Evolutionary conservation across 495 filamentous ascomycete genomes (phyloP), one percentile per base, ranked within the genome.

Genomic region (Penicillium riverlandense): DNA sequence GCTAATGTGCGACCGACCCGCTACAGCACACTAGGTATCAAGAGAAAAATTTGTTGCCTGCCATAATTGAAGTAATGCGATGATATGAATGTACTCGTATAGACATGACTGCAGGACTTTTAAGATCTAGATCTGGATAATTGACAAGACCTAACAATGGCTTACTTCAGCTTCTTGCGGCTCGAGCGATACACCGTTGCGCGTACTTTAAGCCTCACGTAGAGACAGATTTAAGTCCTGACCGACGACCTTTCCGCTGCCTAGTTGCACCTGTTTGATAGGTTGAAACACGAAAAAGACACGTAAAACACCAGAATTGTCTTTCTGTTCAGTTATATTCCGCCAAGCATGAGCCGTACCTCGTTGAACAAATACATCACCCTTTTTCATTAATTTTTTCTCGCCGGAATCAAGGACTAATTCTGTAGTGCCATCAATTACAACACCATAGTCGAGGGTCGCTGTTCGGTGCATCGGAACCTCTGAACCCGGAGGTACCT

Each of bases 281-380:
- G 52, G 52, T 34, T 52, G 49, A 52, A 52, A 52, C 15, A 48
- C 49, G 37, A 52, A 52, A 37, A 52, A 52, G 44, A 52, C 44
- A 41, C 49, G 49, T 39, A 54, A 51, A 48, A 52, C 14, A 44
- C 49, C 49, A 48, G 36, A 37, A 15, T 54, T 51, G 16, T 54
- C 48, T 8, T 48, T 31, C 40, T 37, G 35, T 48, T 41, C 33
- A 15, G 50, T 53, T 7, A 42, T 27, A 49, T 84, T 85, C 16
- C 67, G 69, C 81, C 81, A 85, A 32, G 72, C 67, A 57, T 88
- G 84, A 62, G 78, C 80, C 3, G 82, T 86, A 1, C 69, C 82
- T 43, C 84, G 55, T 65, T 87, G 83, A 29, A 86, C 73, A 12
- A 70, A 70, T 10, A 84, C 65, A 53, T 88, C 82, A 2, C 84